Percentiles rank a stretch among this genome's conserved stretches.
Evolutionary conservation across 192 early-diverging fungal species (phyloP).

Genomic region (Cladochytrium replicatum): DNA sequence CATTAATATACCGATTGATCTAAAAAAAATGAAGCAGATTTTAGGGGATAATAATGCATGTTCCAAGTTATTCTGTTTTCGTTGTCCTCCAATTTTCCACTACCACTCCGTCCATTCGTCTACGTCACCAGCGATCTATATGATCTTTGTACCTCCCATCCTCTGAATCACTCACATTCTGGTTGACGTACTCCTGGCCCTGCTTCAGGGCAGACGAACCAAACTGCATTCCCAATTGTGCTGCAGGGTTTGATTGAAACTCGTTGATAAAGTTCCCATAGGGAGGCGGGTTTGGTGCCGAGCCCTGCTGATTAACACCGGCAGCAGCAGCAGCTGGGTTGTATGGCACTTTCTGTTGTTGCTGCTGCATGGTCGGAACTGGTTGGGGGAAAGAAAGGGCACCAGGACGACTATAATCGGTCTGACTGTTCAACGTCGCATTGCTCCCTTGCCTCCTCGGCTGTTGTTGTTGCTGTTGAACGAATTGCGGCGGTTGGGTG

Average conservation of each 20-base stretch:
- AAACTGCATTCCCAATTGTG: constrained; percentile 91
- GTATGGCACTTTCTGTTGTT: background rate
- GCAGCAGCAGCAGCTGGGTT: no score
- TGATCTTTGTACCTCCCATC: background rate
- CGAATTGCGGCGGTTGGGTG: background rate
- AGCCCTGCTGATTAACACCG: no score
- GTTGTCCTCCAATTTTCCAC: background rate
- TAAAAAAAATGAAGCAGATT: constrained; percentile 14
- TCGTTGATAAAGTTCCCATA: constrained; percentile 18
- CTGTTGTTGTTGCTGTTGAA: constrained; percentile 1
- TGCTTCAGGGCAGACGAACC: constrained; percentile 72
- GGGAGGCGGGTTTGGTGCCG: no score
- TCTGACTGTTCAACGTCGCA: background rate
- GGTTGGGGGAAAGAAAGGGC: background rate
- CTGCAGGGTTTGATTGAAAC: constrained; percentile 35
- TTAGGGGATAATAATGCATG: no score
- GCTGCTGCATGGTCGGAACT: background rate
- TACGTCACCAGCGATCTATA: background rate
- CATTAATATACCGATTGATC: constrained; percentile 76
- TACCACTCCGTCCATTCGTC: background rate
- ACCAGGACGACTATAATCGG: no score
- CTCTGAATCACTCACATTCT: constrained; percentile 72
- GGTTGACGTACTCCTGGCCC: constrained; percentile 77
- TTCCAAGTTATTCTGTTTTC: constrained; percentile 1
- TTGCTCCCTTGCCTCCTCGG: background rate